Percentiles rank a stretch among this genome's conserved stretches.
These are phyloP conservation scores for Ustilago tritici DNA, from an alignment of 1,284 basidiomycete genomes.

Conservation along the genomic window DNA sequence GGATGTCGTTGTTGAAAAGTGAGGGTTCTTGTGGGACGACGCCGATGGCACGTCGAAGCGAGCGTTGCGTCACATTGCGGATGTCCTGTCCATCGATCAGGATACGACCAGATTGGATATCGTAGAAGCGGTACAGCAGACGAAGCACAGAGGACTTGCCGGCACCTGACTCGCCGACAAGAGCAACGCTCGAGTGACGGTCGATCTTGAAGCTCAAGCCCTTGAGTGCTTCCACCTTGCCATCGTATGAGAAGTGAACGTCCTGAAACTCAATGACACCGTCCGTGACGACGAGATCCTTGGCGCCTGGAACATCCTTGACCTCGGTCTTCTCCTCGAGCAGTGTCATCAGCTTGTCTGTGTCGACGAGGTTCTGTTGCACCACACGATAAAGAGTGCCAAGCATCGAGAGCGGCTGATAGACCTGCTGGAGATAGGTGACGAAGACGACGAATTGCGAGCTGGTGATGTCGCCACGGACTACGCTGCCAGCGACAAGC, in stretches of 20 bases:
- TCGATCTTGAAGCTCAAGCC: slow-evolving; percentile 85
- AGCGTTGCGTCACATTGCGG: slow-evolving; percentile 81
- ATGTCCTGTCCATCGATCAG: slow-evolving; percentile 85
- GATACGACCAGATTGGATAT: slow-evolving; percentile 73
- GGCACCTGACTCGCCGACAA: slow-evolving; percentile 75
- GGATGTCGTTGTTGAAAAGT: slow-evolving; percentile 84
- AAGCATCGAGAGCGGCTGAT: slow-evolving; percentile 64
- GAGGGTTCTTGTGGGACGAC: slow-evolving; percentile 72
- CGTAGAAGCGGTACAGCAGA: slow-evolving; percentile 89
- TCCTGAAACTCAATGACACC: slow-evolving; percentile 83
- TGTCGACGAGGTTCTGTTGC: slow-evolving; percentile 75
- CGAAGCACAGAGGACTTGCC: slow-evolving; percentile 86
- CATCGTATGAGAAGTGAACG: slow-evolving; percentile 76
- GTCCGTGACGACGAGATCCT: slow-evolving; percentile 78
- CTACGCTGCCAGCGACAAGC: slow-evolving; percentile 54
- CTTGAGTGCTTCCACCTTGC: slow-evolving; percentile 78
- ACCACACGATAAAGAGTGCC: slow-evolving; percentile 68
- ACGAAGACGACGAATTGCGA: slow-evolving; percentile 82
- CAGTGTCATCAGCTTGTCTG: slow-evolving; percentile 70
- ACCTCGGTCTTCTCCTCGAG: slow-evolving; percentile 76
- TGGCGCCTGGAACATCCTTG: slow-evolving; percentile 81
- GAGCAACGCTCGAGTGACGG: slow-evolving; percentile 72
- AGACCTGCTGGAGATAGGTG: slow-evolving; percentile 81
- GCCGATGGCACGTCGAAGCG: slow-evolving; percentile 82
- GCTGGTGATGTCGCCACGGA: slow-evolving; percentile 52